Percentiles rank a stretch among this genome's conserved stretches.
These are phyloP conservation scores for Acanthamoeba castellanii DNA, from an alignment of 208 protist genomes.

Conservation along the genomic window DNA sequence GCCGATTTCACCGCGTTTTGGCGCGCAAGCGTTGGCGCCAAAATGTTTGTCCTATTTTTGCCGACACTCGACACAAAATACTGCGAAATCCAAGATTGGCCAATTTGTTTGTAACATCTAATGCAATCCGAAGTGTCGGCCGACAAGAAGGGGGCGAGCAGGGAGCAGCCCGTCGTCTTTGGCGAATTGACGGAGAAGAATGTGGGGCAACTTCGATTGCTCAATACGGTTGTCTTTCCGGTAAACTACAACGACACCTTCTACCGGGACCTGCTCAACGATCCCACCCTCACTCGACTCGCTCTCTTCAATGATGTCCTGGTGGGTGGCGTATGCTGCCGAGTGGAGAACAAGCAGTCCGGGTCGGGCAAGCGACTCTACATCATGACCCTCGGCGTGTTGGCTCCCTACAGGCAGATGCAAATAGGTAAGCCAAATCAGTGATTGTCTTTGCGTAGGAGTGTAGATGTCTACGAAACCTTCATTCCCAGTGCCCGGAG, in stretches of 20 bases:
- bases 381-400: conserved; percentile 95
- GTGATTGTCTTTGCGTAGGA: neutral
- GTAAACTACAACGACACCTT: conserved; percentile 84
- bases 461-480: neutral
- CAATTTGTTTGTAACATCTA: too few relatives aligned
- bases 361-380: conserved; percentile 89
- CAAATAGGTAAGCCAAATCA: conserved; percentile 87
- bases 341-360: conserved; percentile 90
- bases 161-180: conserved; percentile 55
- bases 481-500: neutral
- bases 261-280: conserved; percentile 75
- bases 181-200: conserved; percentile 85
- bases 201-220: conserved; percentile 77
- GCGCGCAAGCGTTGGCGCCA: neutral
- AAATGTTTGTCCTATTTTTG: too few relatives aligned
- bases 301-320: conserved; percentile 93
- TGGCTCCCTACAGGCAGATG: conserved; percentile 93
- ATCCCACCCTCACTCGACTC: conserved; percentile 79
- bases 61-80: too few relatives aligned
- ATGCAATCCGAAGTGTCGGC: neutral
- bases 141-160: neutral
- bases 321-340: conserved; percentile 93
- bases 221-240: conserved; percentile 81
- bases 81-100: too few relatives aligned
- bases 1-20: neutral